Evolutionary conservation across 2,329 filamentous ascomycete genomes (phyloP), one percentile per base, ranked within the genome.

Genomic region (Myriangium duriaei): DNA sequence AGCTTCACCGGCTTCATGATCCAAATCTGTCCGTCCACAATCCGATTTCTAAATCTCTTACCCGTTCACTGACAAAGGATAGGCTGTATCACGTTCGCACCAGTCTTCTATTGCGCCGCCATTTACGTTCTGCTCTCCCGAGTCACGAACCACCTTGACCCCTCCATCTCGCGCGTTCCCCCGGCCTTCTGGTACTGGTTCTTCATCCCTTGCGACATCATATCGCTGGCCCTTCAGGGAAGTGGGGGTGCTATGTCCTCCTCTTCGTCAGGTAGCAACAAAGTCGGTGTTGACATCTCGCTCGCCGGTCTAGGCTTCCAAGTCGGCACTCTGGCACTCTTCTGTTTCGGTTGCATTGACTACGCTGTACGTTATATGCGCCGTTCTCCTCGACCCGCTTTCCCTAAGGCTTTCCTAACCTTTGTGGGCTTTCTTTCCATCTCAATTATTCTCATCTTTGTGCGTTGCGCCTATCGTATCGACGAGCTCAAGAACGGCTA

Each of bases 401-500:
- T 44, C 7, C 37, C 39, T n/a, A 48, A 47, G 32, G 52, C 51
- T 18, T 76, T 78, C 59, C 62, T 60, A 42, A 57, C 59, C 4
- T 78, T 78, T 54, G 51, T 75, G 3, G 47, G 47, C 11, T 69
- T 68, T 5, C 58, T 80, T n/a, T 53, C 58, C 1, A 53, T 77
- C 2, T 65, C 72, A 3, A 74, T 73, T 6, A 39, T 78, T 6
- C 69, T 67, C 50, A 75, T 82, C 50, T 72, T 80, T 46, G 69
- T 71, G 48, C 63, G 78, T 9, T 74, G 69, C 48, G 68, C 72
- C 30, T 81, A 74, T 55, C 69, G 78, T 39, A 69, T 80, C 28
- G 72, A 71, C 1, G 77, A 81, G 64, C 55, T 81, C 47, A 71
- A 67, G 41, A 61, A 70, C 39, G 77, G 78, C 1, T 82, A 73